These are phyloP conservation scores for Spinellus fusiger DNA, from an alignment of 192 early-diverging fungal species.

Conservation along the genomic window DNA sequence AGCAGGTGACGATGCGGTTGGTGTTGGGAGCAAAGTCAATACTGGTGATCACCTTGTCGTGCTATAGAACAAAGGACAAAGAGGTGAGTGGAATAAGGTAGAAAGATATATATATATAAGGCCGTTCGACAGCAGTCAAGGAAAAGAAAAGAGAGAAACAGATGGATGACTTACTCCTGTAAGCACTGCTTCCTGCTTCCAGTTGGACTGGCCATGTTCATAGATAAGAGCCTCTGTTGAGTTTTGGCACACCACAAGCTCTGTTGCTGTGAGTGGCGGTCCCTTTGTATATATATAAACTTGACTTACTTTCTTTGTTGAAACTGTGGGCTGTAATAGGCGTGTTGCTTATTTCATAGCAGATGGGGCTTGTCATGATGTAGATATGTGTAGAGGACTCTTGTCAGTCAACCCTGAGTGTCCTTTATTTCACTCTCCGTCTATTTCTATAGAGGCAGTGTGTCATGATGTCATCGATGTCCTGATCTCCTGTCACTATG, in stretches of 20 bases:
- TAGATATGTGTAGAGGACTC: slow-evolving; percentile 40
- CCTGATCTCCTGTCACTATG: too few species aligned
- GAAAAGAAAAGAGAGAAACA: not conserved
- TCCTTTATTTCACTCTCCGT: too few species aligned
- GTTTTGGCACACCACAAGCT: slow-evolving; percentile 88
- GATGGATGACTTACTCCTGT: slow-evolving; percentile 48
- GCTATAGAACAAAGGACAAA: slow-evolving; percentile 53
- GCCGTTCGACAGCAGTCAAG: not conserved
- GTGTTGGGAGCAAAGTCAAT: slow-evolving; percentile 95
- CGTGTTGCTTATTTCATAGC: slow-evolving; percentile 57
- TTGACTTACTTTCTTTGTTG: slow-evolving; percentile 68
- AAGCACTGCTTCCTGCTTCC: slow-evolving; percentile 64
- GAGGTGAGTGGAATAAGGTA: too few species aligned
- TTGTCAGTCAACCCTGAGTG: slow-evolving; percentile 52
- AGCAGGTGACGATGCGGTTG: slow-evolving; percentile 94
- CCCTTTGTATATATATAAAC: not conserved
- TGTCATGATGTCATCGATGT: too few species aligned
- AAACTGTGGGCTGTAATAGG: slow-evolving; percentile 93
- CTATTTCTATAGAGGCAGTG: too few species aligned
- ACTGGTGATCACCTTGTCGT: slow-evolving; percentile 91
- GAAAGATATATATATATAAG: too few species aligned
- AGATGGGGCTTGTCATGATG: slow-evolving; percentile 43
- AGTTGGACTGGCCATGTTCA: slow-evolving; percentile 50
- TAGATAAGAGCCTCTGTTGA: slow-evolving; percentile 90
- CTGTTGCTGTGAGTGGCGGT: slow-evolving; percentile 37